Base-by-base conservation (phyloP, 1,284 basidiomycete species). In the Pascua guehoae region DNA sequence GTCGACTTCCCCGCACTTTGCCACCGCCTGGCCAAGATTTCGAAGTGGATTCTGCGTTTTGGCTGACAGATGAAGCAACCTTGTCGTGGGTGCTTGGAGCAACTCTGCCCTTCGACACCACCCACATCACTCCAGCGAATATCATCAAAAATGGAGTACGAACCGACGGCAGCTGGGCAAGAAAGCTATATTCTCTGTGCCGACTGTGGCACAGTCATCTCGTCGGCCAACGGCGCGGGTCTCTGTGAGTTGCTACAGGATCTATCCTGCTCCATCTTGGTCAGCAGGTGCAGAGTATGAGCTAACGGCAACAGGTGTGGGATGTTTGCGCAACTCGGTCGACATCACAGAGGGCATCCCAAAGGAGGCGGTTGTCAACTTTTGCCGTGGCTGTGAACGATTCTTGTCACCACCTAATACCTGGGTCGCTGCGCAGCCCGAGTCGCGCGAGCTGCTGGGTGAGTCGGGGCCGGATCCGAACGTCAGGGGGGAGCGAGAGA, bases 311-410 rank as follows among this genome's bases (percentile, higher is more conserved):
- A 5, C 49, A 75, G 72, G 68, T 66, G 69, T 71, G 45, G 70
- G 68, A 49, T 74, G 58, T 54, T 53, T 73, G 17, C 66, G 69
- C 47, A 67, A 64, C 68, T 89, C 88, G 24, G 87, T 98, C 62
- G 95, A 98, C 76, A 96, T 98, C 72, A 98, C 95, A 10, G 94
- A 97, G 74, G 92, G 91, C 14, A 98, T 98, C 49, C 95, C 95
- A 18, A 98, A 98, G 76, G 94, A 98, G 84, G 89, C 93, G 12
- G 88, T 90, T 7, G 82, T 98, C 61, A 91, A 91, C 49, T 98
- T 89, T 71, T 98, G 95, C 79, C 82, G 91, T 60, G 97, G 97
- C 66, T 98, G 95, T 78, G 92, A 97, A 74, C 86, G 95, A 40
- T 98, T 96, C 78, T 83, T 98, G 47, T 89, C 92, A 0, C 96